Conservation (phyloP, 2,329 filamentous ascomycete genomes). For the Hirsutella minnesotensis region DNA sequence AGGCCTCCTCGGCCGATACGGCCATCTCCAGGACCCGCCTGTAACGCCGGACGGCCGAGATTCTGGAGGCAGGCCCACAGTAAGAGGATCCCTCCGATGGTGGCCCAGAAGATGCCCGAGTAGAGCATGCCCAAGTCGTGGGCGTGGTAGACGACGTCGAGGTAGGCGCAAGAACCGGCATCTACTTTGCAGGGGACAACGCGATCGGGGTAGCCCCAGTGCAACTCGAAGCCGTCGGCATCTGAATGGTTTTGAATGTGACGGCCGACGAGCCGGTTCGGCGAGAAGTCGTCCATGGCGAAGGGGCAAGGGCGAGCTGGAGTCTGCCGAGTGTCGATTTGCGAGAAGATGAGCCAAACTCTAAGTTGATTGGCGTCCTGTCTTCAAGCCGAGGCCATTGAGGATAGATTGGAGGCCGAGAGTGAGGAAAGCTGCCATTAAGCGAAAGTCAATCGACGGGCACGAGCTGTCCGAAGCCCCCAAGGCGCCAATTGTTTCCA, state of each 20-base stretch:
- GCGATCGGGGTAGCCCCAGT: constrained; percentile 37
- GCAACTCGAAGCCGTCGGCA: constrained; percentile 21
- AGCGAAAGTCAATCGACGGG: too few species aligned
- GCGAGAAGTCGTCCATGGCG: neutral
- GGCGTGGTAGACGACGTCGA: constrained; percentile 36
- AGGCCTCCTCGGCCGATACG: constrained; percentile 7
- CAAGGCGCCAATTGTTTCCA: too few species aligned
- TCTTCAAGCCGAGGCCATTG: too few species aligned
- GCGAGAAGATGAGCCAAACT: too few species aligned
- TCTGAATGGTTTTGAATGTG: constrained; percentile 31
- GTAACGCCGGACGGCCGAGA: constrained; percentile 11
- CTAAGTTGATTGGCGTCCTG: too few species aligned
- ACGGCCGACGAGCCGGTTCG: constrained; percentile 11
- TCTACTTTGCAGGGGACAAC: constrained; percentile 33
- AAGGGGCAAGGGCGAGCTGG: neutral
- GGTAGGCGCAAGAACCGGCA: constrained; percentile 34
- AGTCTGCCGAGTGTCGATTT: too few species aligned
- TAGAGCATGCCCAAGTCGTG: constrained; percentile 40
- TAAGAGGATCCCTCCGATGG: constrained; percentile 29
- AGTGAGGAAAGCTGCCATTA: too few species aligned
- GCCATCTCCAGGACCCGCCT: constrained; percentile 1
- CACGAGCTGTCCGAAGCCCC: too few species aligned
- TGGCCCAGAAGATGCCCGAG: constrained; percentile 36
- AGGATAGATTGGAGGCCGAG: too few species aligned
- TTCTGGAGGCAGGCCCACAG: constrained; percentile 24